Conservation (phyloP, 2,329 filamentous ascomycete genomes). For the Mycosphaerella sp. region DNA sequence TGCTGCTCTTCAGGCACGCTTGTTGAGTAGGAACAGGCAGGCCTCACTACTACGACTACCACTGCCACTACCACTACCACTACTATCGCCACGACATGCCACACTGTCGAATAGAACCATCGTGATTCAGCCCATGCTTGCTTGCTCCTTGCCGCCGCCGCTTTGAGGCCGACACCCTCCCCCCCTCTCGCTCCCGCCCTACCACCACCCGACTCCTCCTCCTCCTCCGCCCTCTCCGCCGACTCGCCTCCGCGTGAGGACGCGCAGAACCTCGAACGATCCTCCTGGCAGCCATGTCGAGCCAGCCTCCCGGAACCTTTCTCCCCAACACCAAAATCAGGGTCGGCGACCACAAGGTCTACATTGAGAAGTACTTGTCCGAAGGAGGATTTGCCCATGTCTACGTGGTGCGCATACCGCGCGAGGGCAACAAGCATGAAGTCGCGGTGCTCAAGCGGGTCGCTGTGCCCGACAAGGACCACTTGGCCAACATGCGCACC, state of each 20-base stretch:
- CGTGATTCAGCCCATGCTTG: neutral
- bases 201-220: too few relatives aligned
- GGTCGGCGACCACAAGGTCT: slow-evolving; percentile 82
- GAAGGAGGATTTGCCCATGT: slow-evolving; percentile 98
- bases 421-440: slow-evolving; percentile 69
- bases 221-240: neutral
- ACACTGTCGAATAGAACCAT: neutral
- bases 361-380: slow-evolving; percentile 95
- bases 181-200: neutral
- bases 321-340: slow-evolving; percentile 92
- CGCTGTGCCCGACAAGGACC: slow-evolving; percentile 91
- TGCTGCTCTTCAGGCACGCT: too few relatives aligned
- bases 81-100: neutral
- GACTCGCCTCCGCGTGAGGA: neutral
- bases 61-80: too few relatives aligned
- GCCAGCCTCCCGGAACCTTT: slow-evolving; percentile 64
- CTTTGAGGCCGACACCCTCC: neutral
- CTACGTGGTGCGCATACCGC: slow-evolving; percentile 83
- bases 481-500: slow-evolving; percentile 90
- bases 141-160: neutral
- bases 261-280: neutral
- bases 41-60: too few relatives aligned
- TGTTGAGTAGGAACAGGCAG: too few relatives aligned
- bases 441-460: slow-evolving; percentile 87
- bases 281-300: neutral